Evolutionary conservation across 1,139 yeast genomes (phyloP), one percentile per base, ranked within the genome.

Genomic region (Yamadazyma mexicana): DNA sequence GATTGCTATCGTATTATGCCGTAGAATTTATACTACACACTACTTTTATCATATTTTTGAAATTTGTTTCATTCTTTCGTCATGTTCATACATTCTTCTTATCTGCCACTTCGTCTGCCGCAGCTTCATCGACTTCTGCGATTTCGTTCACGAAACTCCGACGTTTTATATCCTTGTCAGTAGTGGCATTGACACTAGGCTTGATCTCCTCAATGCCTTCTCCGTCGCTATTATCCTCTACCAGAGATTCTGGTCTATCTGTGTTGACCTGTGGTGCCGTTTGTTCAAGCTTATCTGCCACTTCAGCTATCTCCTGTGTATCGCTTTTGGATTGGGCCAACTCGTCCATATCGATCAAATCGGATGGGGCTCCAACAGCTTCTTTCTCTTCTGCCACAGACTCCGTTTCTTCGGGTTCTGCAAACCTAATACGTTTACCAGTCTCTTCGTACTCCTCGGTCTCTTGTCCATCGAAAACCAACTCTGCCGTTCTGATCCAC

Each of bases 401-500:
- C n/a, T 33, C 35, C 10, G 11, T 25, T 22, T 31, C 35, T 17
- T 40, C 46, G 17, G 50, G 50, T 31, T 69, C 75, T 8, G 66
- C 73, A 51, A 72, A 72, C 39, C 77, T 49, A 35, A 72, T 62
- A 40, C 62, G 64, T 31, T 50, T 50, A 4, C 53, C 38, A 17
- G 43, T 32, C 17, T 42, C 50, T 39, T 43, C 38, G 18, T 38
- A 33, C 28, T 41, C 45, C n/a, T 42, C 46, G 4, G 20, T 15
- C 12, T 30, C 33, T 12, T 32, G 26, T 9, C 26, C 20, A n/a
- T 34, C 37, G 38, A 75, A 71, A 2, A 86, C 81, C 52, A 91
- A 73, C 61, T 89, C 96, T 0, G 98, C 98, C 0, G 95, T 87
- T 50, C 98, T 77, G 20, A 91, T 79, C 98, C 98, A 92, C 58